Evolutionary conservation across 1,139 yeast species (phyloP).

Genomic region (Yamadazyma membranifaciens): DNA sequence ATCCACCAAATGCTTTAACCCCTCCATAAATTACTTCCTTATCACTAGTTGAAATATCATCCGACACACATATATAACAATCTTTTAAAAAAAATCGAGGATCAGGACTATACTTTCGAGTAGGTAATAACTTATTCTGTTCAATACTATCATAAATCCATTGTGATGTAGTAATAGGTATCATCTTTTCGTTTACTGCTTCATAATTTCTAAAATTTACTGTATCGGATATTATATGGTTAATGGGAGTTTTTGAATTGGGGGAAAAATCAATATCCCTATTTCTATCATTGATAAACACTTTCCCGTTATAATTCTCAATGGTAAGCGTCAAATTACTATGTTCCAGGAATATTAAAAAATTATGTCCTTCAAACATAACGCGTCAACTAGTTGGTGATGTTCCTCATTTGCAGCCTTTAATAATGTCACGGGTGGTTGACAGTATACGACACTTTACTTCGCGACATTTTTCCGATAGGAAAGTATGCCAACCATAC

Average conservation of each 20-base stretch:
- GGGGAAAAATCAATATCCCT: constrained; percentile 14
- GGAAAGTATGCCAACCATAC: not conserved
- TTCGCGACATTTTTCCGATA: too few relatives aligned
- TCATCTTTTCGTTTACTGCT: constrained; percentile 49
- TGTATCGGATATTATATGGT: constrained; percentile 59
- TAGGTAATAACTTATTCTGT: constrained; percentile 45
- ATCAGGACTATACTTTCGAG: constrained; percentile 63
- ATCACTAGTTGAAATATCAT: constrained; percentile 59
- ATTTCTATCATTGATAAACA: constrained; percentile 22
- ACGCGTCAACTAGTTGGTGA: constrained; percentile 7
- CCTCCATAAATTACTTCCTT: constrained; percentile 66
- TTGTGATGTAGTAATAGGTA: constrained; percentile 65
- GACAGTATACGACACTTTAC: too few relatives aligned
- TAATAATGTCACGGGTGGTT: too few relatives aligned
- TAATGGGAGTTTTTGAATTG: constrained; percentile 17
- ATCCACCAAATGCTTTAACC: constrained; percentile 74
- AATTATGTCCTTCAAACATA: constrained; percentile 14
- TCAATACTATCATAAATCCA: constrained; percentile 61
- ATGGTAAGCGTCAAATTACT: constrained; percentile 17
- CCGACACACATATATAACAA: constrained; percentile 58
- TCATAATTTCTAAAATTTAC: constrained; percentile 56
- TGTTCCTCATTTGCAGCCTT: not conserved
- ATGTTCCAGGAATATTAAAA: constrained; percentile 37
- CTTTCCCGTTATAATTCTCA: constrained; percentile 23
- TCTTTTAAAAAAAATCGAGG: constrained; percentile 63